Base-by-base conservation (phyloP, 805 yeast species). In the Citeromyces matritensis region DNA sequence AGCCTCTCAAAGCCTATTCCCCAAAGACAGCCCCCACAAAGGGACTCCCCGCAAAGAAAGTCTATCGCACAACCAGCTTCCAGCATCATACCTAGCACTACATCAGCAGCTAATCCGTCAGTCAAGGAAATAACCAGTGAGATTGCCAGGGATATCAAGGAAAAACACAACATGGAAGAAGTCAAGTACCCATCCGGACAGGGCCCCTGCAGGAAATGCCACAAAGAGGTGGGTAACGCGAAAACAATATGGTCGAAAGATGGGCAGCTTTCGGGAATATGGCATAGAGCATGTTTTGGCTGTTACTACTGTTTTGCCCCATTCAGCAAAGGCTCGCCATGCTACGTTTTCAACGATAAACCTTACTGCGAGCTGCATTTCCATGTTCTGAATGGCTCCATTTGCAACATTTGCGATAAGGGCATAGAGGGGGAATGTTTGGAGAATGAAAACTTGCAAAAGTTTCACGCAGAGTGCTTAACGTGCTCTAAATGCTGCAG, bases 401-500 rank as follows among this genome's bases (percentile, higher is more conserved):
- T 79, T 2, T 88, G 98, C 53, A 59, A 60, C 30, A 53, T 62
- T 10, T 88, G 98, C 51, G 60, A 65, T 9, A 42, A 43, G 4
- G 94, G 93, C 21, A 82, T 91, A 30, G 95, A 88, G 49, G 97
- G 97, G 4, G 73, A 72, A 48, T 88, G 97, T 51, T 63, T 88
- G 27, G 94, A 83, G 44, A 79, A 74, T 42, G 85, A 77, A 43
- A 51, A 69, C 23, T 53, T 58, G 27, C 78, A 77, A 41, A 66
- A 84, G 35, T 86, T 82, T 61, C 97, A 88, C 48, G 54, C 65
- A 5, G 51, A 60, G 14, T 88, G 97, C 50, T 62, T 86, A 42
- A 59, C 53, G 31, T 88, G 97, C 54, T 48, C 55, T 30, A 57
- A 60, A 26, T 86, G 97, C 55, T 45, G 55, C 6, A 41, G 44